Conservation (phyloP, 78 protist genomes). For the Cavenderia fasciculata region DNA sequence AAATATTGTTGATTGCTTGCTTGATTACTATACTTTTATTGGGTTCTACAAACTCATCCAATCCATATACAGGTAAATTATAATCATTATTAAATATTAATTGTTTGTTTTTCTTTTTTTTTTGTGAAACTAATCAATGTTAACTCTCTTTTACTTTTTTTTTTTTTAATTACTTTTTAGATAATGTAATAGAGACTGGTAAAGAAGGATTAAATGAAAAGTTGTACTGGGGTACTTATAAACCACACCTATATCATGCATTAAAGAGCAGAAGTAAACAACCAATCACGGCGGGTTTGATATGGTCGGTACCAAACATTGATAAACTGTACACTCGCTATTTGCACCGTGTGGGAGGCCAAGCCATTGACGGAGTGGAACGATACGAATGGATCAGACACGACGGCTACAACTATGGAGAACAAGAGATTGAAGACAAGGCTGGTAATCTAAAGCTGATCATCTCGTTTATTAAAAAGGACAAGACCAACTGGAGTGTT, state of each 20-base stretch:
- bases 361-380: conserved; percentile 22
- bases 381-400: conserved; percentile 59
- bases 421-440: conserved; percentile 54
- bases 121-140: too few species aligned
- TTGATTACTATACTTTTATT: too few species aligned
- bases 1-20: too few species aligned
- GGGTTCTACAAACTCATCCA: too few species aligned
- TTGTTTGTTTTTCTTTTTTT: too few species aligned
- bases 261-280: conserved; percentile 45
- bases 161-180: too few species aligned
- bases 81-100: too few species aligned
- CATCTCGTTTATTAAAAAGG: conserved; percentile 50
- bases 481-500: conserved; percentile 26
- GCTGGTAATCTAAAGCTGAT: conserved; percentile 32
- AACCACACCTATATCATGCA: conserved; percentile 65
- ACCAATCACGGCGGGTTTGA: conserved; percentile 58
- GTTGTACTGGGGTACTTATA: conserved; percentile 77
- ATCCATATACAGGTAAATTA: too few species aligned
- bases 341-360: neutral
- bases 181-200: conserved; percentile 9
- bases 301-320: conserved; percentile 71
- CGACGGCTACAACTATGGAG: conserved; percentile 76
- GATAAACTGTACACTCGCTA: neutral
- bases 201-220: conserved; percentile 47
- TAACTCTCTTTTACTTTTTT: too few species aligned